phyloP scores from a whole-genome alignment of 148 eudicot species.

The Selenicereus undatus region DNA sequence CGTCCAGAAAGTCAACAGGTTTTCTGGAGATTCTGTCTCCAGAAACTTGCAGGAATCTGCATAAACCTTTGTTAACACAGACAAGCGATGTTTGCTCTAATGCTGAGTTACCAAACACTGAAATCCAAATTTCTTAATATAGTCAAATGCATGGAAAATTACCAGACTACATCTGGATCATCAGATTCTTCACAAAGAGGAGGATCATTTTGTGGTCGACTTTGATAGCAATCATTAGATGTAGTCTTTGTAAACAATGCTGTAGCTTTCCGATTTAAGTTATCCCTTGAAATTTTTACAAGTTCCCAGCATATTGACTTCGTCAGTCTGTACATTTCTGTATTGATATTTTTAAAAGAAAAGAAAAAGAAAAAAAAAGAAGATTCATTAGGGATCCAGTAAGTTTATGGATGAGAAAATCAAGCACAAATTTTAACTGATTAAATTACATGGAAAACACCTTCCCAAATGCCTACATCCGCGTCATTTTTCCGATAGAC shows the following conservation, averaged over 20 bases:
- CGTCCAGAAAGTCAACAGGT: neutral
- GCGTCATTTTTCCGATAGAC: constrained; percentile 52
- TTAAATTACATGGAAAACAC: constrained; percentile 18
- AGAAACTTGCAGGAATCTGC: neutral
- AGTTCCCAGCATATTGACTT: constrained; percentile 73
- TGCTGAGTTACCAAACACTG: too few relatives aligned
- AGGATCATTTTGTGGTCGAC: constrained; percentile 40
- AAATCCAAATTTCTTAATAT: neutral
- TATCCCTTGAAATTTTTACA: constrained; percentile 36
- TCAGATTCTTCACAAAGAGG: constrained; percentile 47
- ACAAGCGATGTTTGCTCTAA: neutral
- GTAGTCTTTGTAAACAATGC: constrained; percentile 64
- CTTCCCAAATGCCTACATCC: constrained; percentile 64
- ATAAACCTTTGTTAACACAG: neutral
- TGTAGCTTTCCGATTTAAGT: constrained; percentile 47
- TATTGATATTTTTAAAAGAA: neutral
- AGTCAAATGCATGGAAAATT: constrained; percentile 17
- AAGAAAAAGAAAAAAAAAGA: neutral
- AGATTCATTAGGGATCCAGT: neutral
- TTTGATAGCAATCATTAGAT: constrained; percentile 63
- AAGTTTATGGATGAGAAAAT: neutral
- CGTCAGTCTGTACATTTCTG: constrained; percentile 60
- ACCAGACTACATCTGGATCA: constrained; percentile 61
- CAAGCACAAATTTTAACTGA: neutral
- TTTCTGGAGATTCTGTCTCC: neutral